phyloP scores from a whole-genome alignment of 495 filamentous ascomycete species.

The Penicillium pulvis region DNA sequence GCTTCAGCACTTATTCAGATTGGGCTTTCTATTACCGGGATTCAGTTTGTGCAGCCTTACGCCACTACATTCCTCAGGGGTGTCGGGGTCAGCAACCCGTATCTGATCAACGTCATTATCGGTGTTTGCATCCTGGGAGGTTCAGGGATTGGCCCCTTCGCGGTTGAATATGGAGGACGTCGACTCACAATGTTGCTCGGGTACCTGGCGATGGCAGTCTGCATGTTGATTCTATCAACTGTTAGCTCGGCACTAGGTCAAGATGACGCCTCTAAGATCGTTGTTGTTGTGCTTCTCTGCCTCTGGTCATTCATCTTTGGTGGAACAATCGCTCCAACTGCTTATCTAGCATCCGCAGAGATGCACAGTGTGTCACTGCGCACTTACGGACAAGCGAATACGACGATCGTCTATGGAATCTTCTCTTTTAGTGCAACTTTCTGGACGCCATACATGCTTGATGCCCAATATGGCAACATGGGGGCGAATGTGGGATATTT shows the following conservation, averaged over 20 bases:
- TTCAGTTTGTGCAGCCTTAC: conserved; percentile 34
- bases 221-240: conserved; percentile 31
- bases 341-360: conserved; percentile 25
- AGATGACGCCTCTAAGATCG: conserved; percentile 16
- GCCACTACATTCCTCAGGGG: conserved; percentile 29
- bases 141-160: conserved; percentile 23
- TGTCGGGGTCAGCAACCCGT: conserved; percentile 30
- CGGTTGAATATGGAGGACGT: conserved; percentile 32
- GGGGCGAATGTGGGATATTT: conserved; percentile 34
- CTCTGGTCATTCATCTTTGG: conserved; percentile 35
- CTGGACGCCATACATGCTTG: conserved; percentile 37
- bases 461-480: conserved; percentile 31
- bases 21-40: conserved; percentile 31
- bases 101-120: conserved; percentile 34
- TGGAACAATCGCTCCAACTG: conserved; percentile 28
- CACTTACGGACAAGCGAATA: conserved; percentile 35
- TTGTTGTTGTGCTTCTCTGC: conserved; percentile 28
- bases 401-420: conserved; percentile 27
- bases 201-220: conserved; percentile 28
- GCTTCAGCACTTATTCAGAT: conserved; percentile 29
- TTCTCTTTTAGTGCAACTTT: conserved; percentile 32
- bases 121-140: conserved; percentile 32
- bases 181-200: conserved; percentile 27
- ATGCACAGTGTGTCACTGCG: conserved; percentile 36
- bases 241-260: conserved; percentile 23